Percentiles rank a stretch among this genome's conserved stretches.
These are phyloP conservation scores for Pseudomassariella vexata DNA, from an alignment of 2,329 filamentous ascomycete genomes.

Conservation along the genomic window DNA sequence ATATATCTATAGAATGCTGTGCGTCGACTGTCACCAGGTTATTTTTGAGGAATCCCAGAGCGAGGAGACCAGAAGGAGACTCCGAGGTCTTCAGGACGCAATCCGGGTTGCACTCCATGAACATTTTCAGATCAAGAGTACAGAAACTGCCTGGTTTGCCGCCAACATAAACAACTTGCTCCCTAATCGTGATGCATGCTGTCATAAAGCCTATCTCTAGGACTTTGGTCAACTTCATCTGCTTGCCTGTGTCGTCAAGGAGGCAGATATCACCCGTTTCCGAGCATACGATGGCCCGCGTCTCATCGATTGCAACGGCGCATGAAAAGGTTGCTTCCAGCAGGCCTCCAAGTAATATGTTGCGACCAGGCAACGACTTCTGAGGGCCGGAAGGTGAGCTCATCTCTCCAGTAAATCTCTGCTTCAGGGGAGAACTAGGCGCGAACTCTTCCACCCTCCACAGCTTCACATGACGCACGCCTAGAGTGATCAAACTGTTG, in stretches of 20 bases:
- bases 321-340: constrained; percentile 82
- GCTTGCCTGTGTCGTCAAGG: constrained; percentile 68
- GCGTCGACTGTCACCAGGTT: constrained; percentile 72
- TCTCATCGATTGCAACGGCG: constrained; percentile 64
- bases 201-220: constrained; percentile 63
- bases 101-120: constrained; percentile 35
- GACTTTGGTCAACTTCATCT: constrained; percentile 64
- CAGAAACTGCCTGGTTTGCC: constrained; percentile 58
- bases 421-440: constrained; percentile 57
- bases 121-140: constrained; percentile 43
- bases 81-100: constrained; percentile 33
- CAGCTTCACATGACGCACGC: constrained; percentile 86
- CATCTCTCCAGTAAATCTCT: constrained; percentile 45
- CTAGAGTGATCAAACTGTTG: constrained; percentile 74
- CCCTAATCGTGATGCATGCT: constrained; percentile 58
- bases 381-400: constrained; percentile 38
- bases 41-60: constrained; percentile 62
- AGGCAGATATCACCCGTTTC: constrained; percentile 88
- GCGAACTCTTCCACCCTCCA: constrained; percentile 75
- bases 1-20: constrained; percentile 68
- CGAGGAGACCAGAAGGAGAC: constrained; percentile 46
- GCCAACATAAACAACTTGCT: constrained; percentile 58
- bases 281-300: constrained; percentile 75
- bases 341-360: constrained; percentile 76
- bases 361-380: constrained; percentile 76